phyloP scores from a whole-genome alignment of 768 basidiomycete species.

The Termitomyces sp. region DNA sequence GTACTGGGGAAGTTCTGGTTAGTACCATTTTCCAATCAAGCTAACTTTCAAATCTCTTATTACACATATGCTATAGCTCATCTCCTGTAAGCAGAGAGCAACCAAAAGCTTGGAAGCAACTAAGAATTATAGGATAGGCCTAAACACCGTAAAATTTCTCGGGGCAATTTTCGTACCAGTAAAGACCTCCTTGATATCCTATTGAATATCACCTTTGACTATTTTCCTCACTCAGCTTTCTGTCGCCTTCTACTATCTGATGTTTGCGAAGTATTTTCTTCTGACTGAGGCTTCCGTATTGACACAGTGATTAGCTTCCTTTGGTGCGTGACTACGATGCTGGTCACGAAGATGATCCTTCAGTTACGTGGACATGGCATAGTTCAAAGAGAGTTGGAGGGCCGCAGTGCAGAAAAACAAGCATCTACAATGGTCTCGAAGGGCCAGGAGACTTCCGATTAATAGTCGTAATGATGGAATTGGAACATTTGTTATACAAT shows the following conservation, averaged over 20 bases:
- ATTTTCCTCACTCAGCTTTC: too few relatives aligned
- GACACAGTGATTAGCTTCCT: too few relatives aligned
- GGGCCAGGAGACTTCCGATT: too few relatives aligned
- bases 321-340: constrained; percentile 29
- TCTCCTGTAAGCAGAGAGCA: constrained; percentile 3
- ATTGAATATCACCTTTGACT: too few relatives aligned
- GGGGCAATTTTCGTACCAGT: constrained; percentile 6
- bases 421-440: too few relatives aligned
- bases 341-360: constrained; percentile 26
- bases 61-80: not conserved
- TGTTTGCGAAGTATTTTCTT: not conserved
- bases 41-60: not conserved
- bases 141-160: not conserved
- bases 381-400: not conserved
- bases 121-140: not conserved
- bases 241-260: constrained; percentile 6
- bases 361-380: constrained; percentile 20
- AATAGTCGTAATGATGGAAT: too few relatives aligned
- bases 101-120: not conserved
- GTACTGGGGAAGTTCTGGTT: not conserved
- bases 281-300: too few relatives aligned
- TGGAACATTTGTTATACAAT: too few relatives aligned
- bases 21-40: not conserved
- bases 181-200: too few relatives aligned
- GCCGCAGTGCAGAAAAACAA: not conserved